These are phyloP conservation scores for Cairneyella variabilis DNA, from an alignment of 495 filamentous ascomycete genomes.

Conservation along the genomic window DNA sequence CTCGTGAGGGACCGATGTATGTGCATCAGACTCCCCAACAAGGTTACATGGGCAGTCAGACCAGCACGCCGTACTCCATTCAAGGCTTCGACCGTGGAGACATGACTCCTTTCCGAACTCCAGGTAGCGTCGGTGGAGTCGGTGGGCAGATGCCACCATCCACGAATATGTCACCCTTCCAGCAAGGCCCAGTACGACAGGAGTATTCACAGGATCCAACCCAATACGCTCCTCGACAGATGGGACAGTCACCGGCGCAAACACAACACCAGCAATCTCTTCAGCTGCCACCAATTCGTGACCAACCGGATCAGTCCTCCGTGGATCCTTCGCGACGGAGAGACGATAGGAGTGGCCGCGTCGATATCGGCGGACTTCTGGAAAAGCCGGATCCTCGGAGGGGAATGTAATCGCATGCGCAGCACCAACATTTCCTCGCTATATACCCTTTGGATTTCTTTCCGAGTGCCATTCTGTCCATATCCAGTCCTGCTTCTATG, in stretches of 20 bases:
- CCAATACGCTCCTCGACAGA: constrained; percentile 34
- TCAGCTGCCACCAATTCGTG: constrained; percentile 50
- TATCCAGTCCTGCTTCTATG: too few species aligned
- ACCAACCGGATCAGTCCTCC: constrained; percentile 33
- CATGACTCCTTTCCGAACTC: constrained; percentile 12
- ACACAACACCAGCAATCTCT: constrained; percentile 35
- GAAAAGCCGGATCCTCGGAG: constrained; percentile 32
- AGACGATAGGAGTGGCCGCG: constrained; percentile 42
- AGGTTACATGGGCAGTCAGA: constrained; percentile 37
- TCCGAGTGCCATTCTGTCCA: too few species aligned
- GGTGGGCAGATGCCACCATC: constrained; percentile 5
- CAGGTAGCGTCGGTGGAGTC: constrained; percentile 11
- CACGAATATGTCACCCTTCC: constrained; percentile 12
- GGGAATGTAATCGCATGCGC: neutral
- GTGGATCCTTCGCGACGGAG: constrained; percentile 33
- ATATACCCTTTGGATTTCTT: too few species aligned
- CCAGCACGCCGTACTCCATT: constrained; percentile 25
- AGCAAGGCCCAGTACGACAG: constrained; percentile 15
- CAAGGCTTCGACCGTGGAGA: constrained; percentile 12
- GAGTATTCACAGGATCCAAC: constrained; percentile 36
- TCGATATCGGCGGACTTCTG: constrained; percentile 53
- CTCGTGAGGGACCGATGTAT: constrained; percentile 28
- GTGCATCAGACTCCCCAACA: constrained; percentile 39
- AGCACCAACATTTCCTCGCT: neutral
- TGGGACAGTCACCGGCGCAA: constrained; percentile 30